Evolutionary conservation across 225 moss, liverwort and hornwort genomes (phyloP).

Genomic region (Physcomitrellopsis africana): DNA sequence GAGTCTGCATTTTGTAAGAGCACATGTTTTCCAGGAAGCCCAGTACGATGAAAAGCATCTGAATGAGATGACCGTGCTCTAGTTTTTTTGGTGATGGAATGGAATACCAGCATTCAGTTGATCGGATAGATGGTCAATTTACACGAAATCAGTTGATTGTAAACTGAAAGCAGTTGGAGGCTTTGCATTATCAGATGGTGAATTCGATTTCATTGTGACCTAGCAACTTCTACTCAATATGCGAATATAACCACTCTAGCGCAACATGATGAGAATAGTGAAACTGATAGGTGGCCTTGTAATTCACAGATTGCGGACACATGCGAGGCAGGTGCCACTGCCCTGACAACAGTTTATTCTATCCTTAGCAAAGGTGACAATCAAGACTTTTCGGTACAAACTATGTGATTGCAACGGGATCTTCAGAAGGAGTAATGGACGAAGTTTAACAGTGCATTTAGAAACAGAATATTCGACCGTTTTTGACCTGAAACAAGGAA

Average conservation of each 20-base stretch:
- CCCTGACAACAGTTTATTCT: conserved; percentile 81
- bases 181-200: neutral
- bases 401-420: conserved; percentile 68
- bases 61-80: conserved; percentile 17
- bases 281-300: conserved; percentile 25
- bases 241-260: conserved; percentile 2
- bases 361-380: conserved; percentile 96
- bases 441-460: conserved; percentile 42
- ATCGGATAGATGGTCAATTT: conserved; percentile 10
- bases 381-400: conserved; percentile 68
- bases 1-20: conserved; percentile 15
- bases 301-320: conserved; percentile 82
- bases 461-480: conserved; percentile 20
- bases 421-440: conserved; percentile 61
- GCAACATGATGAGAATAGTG: conserved; percentile 5
- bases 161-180: conserved; percentile 1
- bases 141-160: neutral
- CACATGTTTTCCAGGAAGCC: conserved; percentile 12
- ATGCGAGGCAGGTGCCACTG: conserved; percentile 87
- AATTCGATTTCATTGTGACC: neutral
- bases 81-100: conserved; percentile 16
- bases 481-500: neutral
- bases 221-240: conserved; percentile 19
- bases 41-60: conserved; percentile 4
- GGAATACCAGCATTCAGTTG: conserved; percentile 9